Conservation (phyloP, 441 rosid genomes). For the Theobroma grandiflorum region DNA sequence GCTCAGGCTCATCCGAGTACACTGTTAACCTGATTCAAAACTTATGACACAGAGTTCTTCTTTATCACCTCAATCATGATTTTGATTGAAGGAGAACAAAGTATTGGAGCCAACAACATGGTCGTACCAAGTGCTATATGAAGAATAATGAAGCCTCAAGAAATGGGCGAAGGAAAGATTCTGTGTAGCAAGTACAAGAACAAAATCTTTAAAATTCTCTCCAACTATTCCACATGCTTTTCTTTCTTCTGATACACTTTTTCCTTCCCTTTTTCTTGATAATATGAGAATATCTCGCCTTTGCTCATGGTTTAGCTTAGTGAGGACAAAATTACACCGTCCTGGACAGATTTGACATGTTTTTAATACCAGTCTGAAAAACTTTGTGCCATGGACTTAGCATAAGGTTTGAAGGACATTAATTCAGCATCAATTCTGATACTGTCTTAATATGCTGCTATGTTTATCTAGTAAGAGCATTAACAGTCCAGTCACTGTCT, state of each 20-base stretch:
- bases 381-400: background rate
- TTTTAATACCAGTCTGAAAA: background rate
- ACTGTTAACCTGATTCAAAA: background rate
- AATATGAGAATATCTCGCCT: background rate
- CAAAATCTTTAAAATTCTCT: slow-evolving; percentile 21
- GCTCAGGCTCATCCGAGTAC: background rate
- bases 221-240: background rate
- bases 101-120: background rate
- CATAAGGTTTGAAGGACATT: background rate
- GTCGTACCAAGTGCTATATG: background rate
- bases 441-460: background rate
- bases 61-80: background rate
- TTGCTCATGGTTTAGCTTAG: background rate
- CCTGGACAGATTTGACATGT: background rate
- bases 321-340: background rate
- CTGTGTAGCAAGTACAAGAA: background rate
- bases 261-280: background rate
- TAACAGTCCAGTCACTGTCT: background rate
- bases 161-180: background rate
- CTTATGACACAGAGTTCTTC: background rate
- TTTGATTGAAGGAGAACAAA: background rate
- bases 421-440: background rate
- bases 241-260: background rate
- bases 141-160: background rate
- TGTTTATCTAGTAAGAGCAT: background rate